Evolutionary conservation across 305 asterid genomes (phyloP).

Genomic region (Fraxinus baroniana): DNA sequence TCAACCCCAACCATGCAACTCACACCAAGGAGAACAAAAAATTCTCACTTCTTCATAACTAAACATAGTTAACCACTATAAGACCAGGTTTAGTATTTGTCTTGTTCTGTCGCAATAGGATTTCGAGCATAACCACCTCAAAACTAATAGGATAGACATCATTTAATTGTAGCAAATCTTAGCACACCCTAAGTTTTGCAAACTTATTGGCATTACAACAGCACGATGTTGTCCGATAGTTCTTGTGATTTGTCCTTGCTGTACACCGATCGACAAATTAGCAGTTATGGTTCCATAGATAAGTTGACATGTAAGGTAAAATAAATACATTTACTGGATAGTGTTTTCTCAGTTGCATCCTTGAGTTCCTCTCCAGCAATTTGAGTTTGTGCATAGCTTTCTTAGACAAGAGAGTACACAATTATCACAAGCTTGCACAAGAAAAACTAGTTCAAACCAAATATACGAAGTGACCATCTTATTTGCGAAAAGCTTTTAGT

Average conservation of each 20-base stretch:
- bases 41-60: not conserved
- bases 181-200: not conserved
- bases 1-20: not conserved
- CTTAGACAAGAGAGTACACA: not conserved
- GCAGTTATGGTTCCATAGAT: not conserved
- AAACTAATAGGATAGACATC: not conserved
- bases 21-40: not conserved
- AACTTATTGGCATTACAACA: not conserved
- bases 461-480: not conserved
- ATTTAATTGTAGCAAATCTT: conserved; percentile 1
- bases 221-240: not conserved
- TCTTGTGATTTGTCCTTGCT: not conserved
- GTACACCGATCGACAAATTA: not conserved
- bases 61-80: not conserved
- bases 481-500: not conserved
- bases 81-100: not conserved
- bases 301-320: not conserved
- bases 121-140: not conserved
- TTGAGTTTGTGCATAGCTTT: not conserved
- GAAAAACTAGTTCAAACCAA: not conserved
- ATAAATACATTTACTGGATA: not conserved
- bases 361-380: conserved; percentile 1
- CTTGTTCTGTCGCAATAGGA: not conserved
- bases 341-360: not conserved
- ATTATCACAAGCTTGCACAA: not conserved